Base-by-base conservation (phyloP, 495 filamentous ascomycete species). In the Daldinia loculata region DNA sequence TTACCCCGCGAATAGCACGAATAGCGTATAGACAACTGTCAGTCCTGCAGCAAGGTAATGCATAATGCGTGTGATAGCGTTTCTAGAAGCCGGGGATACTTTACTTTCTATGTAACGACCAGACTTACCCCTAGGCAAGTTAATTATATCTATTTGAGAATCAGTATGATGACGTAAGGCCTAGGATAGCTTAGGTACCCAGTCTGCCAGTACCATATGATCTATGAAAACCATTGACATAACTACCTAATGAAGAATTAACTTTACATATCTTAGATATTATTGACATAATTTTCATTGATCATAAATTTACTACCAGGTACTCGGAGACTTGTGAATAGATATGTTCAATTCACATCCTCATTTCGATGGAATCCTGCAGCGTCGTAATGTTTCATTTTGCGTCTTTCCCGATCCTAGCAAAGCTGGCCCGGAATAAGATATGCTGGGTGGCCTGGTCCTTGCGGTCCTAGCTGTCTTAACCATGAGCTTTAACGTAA, bases 341-440 rank as follows among this genome's bases (percentile, higher is more conserved):
- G 0, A 39, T 22, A 52, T 36, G 36, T 17, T 27, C 5, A 32
- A 26, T 52, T 58, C 17, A 29, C 56, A 48, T 59, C 19, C 39
- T 71, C 58, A 63, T 74, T 66, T 70, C 59, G 8, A 39, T 41
- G 9, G 27, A 56, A 51, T 57, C 56, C 55, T 60, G 63, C 32
- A 63, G 59, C 63, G 63, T 74, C 62, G 62, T 57, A 70, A 56
- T 74, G 19, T 67, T 67, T 70, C 67, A 70, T 63, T 70, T 71
- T 70, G 53, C 70, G 12, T 65, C 41, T 66, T 61, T n/a, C 52
- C 53, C 61, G 61, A 73, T 45, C 57, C 57, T 24, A 48, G 43
- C 12, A 48, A 48, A 48, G 8, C 34, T 29, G 59, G 29, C 45
- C 58, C 41, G 24, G 65, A 48, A 66, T 66, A 69, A 45, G 61